phyloP scores from a whole-genome alignment of 176 grass and related monocot species.

The Miscanthus lutarioriparius region DNA sequence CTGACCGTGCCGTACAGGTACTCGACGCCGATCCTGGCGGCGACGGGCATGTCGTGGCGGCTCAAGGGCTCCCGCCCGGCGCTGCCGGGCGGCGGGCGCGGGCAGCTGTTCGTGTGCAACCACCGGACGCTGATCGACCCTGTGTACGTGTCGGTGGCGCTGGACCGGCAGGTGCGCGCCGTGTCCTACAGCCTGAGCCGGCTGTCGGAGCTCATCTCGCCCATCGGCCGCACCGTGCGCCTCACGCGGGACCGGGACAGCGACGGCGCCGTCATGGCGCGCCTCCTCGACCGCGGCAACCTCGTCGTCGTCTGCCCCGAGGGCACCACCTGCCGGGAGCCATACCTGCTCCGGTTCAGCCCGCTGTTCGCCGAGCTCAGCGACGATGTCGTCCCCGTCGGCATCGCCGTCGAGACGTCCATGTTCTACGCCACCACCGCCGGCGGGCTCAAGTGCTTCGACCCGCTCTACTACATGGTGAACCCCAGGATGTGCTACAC shows the following conservation, averaged over 20 bases:
- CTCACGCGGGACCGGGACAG: slow-evolving; percentile 40
- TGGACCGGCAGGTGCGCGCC: slow-evolving; percentile 50
- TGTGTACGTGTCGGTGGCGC: slow-evolving; percentile 58
- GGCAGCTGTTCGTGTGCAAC: slow-evolving; percentile 70
- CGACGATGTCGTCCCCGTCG: slow-evolving; percentile 60
- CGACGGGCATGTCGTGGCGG: slow-evolving; percentile 59
- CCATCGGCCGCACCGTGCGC: slow-evolving; percentile 53
- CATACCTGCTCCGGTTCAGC: slow-evolving; percentile 71
- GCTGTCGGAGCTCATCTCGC: slow-evolving; percentile 57
- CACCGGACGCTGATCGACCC: slow-evolving; percentile 85
- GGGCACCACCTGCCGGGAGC: slow-evolving; percentile 83
- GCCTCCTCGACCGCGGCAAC: slow-evolving; percentile 39
- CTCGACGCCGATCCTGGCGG: slow-evolving; percentile 53
- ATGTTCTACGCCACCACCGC: slow-evolving; percentile 85
- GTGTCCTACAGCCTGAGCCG: slow-evolving; percentile 66
- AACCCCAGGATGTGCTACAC: slow-evolving; percentile 62
- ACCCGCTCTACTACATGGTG: slow-evolving; percentile 61
- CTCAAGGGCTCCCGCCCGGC: slow-evolving; percentile 14
- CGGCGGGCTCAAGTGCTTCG: slow-evolving; percentile 61
- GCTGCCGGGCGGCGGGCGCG: neutral
- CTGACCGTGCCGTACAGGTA: slow-evolving; percentile 52
- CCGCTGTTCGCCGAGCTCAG: slow-evolving; percentile 67
- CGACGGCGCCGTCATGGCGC: slow-evolving; percentile 42
- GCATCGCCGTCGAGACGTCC: slow-evolving; percentile 45
- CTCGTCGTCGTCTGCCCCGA: slow-evolving; percentile 66